phyloP scores from a whole-genome alignment of 202 grass and related monocot genomes.

The Tripidium arundinaceum region DNA sequence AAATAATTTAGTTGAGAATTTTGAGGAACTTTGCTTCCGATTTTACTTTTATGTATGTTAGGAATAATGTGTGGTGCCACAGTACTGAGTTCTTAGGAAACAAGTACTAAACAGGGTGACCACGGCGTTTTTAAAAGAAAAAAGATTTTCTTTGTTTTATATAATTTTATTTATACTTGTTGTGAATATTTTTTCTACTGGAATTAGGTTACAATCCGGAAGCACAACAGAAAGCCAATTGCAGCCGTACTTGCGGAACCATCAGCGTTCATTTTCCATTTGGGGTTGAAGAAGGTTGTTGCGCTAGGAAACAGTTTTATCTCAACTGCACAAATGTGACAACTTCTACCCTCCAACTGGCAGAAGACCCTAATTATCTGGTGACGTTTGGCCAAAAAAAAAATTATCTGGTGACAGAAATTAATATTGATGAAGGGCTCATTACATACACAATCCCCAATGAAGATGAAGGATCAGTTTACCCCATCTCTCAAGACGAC shows the following conservation, averaged over 20 bases:
- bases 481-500: not conserved
- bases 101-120: not conserved
- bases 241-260: not conserved
- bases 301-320: not conserved
- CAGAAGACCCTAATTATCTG: too few relatives aligned
- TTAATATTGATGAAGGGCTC: not conserved
- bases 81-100: too few relatives aligned
- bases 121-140: not conserved
- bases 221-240: not conserved
- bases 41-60: too few relatives aligned
- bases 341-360: not conserved
- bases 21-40: too few relatives aligned
- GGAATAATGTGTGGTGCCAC: too few relatives aligned
- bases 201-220: not conserved
- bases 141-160: not conserved
- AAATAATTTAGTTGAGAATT: too few relatives aligned
- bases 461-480: not conserved
- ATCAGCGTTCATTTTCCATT: not conserved
- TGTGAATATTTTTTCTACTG: not conserved
- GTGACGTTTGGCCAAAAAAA: too few relatives aligned
- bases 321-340: conserved; percentile 15
- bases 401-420: not conserved
- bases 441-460: not conserved
- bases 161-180: not conserved
- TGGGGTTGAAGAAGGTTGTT: conserved; percentile 24